Conservation (phyloP, 2,329 filamentous ascomycete species). For the Sclerotinia minor region DNA sequence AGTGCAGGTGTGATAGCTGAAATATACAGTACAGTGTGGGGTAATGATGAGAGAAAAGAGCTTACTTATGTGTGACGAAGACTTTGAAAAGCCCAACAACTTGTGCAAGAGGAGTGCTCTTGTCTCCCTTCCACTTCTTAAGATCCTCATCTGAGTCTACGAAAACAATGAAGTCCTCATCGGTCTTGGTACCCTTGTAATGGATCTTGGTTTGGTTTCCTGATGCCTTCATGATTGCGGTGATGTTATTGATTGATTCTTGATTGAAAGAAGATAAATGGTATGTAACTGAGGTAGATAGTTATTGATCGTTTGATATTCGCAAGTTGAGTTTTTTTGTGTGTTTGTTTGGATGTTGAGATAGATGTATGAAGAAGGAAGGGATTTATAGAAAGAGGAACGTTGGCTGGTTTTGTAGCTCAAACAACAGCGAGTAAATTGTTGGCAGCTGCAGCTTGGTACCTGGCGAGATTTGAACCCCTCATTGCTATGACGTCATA, state of each 20-base stretch:
- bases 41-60: slow-evolving; percentile 30
- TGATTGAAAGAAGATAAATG: slow-evolving; percentile 15
- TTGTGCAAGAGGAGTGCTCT: slow-evolving; percentile 74
- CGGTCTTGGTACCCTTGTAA: slow-evolving; percentile 65
- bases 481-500: slow-evolving; percentile 23
- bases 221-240: slow-evolving; percentile 54
- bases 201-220: slow-evolving; percentile 62
- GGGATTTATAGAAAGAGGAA: slow-evolving; percentile 25
- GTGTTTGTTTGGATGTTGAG: slow-evolving; percentile 9
- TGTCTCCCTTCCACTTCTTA: slow-evolving; percentile 81
- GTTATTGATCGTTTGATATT: slow-evolving; percentile 21
- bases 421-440: slow-evolving; percentile 16
- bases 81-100: slow-evolving; percentile 88
- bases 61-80: slow-evolving; percentile 86
- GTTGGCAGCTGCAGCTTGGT: slow-evolving; percentile 28
- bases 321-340: slow-evolving; percentile 8
- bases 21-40: background rate
- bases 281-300: slow-evolving; percentile 19
- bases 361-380: slow-evolving; percentile 21
- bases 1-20: background rate
- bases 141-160: slow-evolving; percentile 62
- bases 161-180: slow-evolving; percentile 68
- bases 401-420: slow-evolving; percentile 40
- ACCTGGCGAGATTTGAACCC: slow-evolving; percentile 32
- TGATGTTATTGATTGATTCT: slow-evolving; percentile 20